Evolutionary conservation across 768 basidiomycete species (phyloP), one percentile per base, ranked within the genome.

Genomic region (Basidioascus undulatus): DNA sequence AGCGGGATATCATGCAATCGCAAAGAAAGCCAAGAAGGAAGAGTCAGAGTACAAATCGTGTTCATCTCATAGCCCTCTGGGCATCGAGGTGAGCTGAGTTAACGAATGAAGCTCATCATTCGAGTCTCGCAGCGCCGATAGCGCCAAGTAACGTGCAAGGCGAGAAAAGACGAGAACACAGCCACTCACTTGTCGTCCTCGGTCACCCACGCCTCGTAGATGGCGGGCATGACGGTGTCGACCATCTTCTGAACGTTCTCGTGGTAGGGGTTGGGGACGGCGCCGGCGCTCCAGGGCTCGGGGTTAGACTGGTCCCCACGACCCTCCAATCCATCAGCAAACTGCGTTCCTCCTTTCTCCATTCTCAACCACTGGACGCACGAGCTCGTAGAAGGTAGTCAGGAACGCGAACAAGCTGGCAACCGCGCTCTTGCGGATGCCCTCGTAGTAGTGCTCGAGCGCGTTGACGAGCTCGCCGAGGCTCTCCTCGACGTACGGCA

Each of bases 101-200:
- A 55, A 52, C 45, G 55, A 57, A 57, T 55, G 54, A 58, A 50
- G 64, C 56, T 70, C 71, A 71, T 72, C 69, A 59, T 49, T 32
- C 49, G 34, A 15, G 28, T 9, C 9, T 30, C 28, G 28, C 28
- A 9, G 28, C 28, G 9, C 28, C 28, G 28, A 9, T 15, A 15
- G 28, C 28, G 28, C 10, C 9, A 30, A 30, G 10, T 30, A 9
- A 15, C 15, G 15, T 30, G 28, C 28, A 30, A 30, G 10, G 28
- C 10, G 15, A 30, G 28, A 15, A 15, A 30, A 30, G 28, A 30
- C 15, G 28, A 30, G 15, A 20, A 39, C 15, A 12, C 13, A 49
- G 32, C 32, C 1, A 70, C 82, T 64, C 55, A 92, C 84, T 94
- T 89, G 65, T 89, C 84, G 53, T 98, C 92, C 60, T 98, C 92